Percentiles rank a stretch among this genome's conserved stretches.
phyloP scores from a whole-genome alignment of 1,139 yeast genomes.

The Meyerozyma elateridarum region DNA sequence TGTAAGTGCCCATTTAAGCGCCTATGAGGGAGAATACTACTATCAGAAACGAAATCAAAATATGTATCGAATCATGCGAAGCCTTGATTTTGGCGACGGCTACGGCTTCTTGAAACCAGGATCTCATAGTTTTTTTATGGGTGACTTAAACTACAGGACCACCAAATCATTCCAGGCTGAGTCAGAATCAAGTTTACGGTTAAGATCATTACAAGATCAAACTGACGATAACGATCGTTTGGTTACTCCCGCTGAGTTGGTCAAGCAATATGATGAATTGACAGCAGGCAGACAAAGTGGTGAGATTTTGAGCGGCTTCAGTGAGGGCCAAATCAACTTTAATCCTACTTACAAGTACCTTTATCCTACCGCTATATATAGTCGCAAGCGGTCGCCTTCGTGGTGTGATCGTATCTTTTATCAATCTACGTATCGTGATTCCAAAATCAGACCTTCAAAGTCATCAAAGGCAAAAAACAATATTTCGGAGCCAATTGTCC shows the following conservation, averaged over 20 bases:
- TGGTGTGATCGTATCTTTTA: constrained; percentile 87
- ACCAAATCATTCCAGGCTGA: constrained; percentile 24
- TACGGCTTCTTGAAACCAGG: constrained; percentile 50
- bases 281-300: constrained; percentile 37
- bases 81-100: constrained; percentile 59
- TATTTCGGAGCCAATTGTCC: constrained; percentile 20
- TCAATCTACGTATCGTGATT: constrained; percentile 39
- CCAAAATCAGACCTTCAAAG: constrained; percentile 4
- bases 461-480: too few species aligned
- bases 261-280: constrained; percentile 56
- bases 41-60: constrained; percentile 49
- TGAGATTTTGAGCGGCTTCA: constrained; percentile 54
- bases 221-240: constrained; percentile 7
- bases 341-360: constrained; percentile 73
- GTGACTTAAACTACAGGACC: constrained; percentile 79
- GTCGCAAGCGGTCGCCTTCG: constrained; percentile 63
- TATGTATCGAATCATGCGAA: constrained; percentile 43
- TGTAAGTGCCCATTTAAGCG: constrained; percentile 67
- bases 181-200: constrained; percentile 14
- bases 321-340: constrained; percentile 59
- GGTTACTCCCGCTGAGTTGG: constrained; percentile 23
- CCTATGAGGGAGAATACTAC: constrained; percentile 61
- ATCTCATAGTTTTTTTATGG: constrained; percentile 66
- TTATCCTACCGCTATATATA: constrained; percentile 47
- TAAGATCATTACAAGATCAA: constrained; percentile 24